These are phyloP conservation scores for Amaranthus hypochondriacus DNA, from an alignment of 148 eudicot species.

Conservation along the genomic window DNA sequence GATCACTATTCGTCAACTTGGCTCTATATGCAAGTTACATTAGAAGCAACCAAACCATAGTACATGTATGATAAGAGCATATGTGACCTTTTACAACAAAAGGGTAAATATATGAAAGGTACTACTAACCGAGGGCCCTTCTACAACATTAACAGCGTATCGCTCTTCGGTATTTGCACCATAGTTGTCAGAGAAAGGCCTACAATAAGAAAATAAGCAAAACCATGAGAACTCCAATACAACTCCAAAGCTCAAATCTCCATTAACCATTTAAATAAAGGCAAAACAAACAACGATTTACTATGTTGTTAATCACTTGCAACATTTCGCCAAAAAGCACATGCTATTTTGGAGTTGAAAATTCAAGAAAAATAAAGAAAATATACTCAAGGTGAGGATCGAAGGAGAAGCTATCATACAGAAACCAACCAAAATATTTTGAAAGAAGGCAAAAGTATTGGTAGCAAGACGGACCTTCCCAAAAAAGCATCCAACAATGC, in stretches of 20 bases:
- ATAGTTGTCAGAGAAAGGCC: slow-evolving; percentile 63
- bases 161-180: slow-evolving; percentile 46
- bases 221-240: neutral
- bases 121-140: slow-evolving; percentile 55
- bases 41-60: neutral
- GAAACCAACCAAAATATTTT: neutral
- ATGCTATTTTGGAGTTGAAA: too few species aligned
- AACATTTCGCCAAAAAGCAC: too few species aligned
- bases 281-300: neutral
- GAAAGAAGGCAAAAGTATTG: neutral
- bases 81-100: neutral
- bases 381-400: neutral
- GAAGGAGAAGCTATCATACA: neutral
- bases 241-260: neutral
- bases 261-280: neutral
- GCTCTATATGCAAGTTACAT: too few species aligned
- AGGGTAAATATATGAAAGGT: neutral
- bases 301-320: too few species aligned
- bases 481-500: slow-evolving; percentile 64
- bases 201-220: slow-evolving; percentile 21
- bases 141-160: slow-evolving; percentile 67
- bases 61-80: neutral
- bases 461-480: slow-evolving; percentile 51
- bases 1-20: neutral
- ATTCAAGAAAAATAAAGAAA: neutral